Evolutionary conservation across 1,139 yeast genomes (phyloP).

Genomic region (Saccharomyces hybrid): DNA sequence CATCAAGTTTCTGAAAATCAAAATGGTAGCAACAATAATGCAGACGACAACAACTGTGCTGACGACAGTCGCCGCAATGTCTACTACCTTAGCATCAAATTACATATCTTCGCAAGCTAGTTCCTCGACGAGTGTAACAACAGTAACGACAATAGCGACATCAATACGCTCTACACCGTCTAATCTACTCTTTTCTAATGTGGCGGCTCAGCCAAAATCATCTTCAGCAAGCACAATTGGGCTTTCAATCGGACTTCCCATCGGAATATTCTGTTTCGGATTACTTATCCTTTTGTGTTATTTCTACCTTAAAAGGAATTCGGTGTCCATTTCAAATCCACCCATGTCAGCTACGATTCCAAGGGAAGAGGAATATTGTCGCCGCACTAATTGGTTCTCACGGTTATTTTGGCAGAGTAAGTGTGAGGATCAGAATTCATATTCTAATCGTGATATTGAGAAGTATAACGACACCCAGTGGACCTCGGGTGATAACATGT

Average conservation of each 20-base stretch:
- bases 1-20: not conserved
- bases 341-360: conserved; percentile 7
- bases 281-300: conserved; percentile 16
- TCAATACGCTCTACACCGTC: not conserved
- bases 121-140: not conserved
- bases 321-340: conserved; percentile 1
- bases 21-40: not conserved
- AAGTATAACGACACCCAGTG: conserved; percentile 6
- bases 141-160: not conserved
- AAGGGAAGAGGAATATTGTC: not conserved
- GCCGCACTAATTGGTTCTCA: not conserved
- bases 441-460: conserved; percentile 7
- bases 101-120: not conserved
- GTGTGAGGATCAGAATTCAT: not conserved
- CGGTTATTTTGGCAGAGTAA: not conserved
- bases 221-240: not conserved
- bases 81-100: not conserved
- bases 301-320: conserved; percentile 11
- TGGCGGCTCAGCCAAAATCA: not conserved
- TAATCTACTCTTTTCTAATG: not conserved
- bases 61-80: not conserved
- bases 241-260: conserved; percentile 27
- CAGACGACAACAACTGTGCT: not conserved
- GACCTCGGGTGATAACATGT: conserved; percentile 12
- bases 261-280: conserved; percentile 23